Evolutionary conservation across 441 rosid species (phyloP).

Genomic region (Populus hybrid): DNA sequence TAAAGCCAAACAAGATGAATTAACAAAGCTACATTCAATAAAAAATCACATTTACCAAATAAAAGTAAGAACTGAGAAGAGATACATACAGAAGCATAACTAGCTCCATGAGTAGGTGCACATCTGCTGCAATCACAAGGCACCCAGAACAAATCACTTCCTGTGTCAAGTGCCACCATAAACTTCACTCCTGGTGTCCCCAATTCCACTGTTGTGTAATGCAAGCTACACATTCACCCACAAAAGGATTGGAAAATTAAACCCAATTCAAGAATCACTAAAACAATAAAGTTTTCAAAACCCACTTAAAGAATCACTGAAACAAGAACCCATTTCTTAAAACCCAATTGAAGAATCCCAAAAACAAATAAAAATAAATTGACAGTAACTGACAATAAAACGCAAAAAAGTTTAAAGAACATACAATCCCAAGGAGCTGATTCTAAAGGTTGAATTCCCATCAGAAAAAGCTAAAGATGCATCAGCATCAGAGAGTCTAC

Average conservation of each 20-base stretch:
- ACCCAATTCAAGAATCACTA: neutral
- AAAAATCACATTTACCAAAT: neutral
- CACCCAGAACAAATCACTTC: constrained; percentile 91
- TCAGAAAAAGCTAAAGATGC: constrained; percentile 58
- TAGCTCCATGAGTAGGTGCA: constrained; percentile 55
- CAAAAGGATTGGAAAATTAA: neutral
- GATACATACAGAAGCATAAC: constrained; percentile 48
- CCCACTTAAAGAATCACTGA: no score
- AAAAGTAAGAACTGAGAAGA: neutral
- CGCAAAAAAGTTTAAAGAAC: constrained; percentile 1
- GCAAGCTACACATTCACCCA: constrained; percentile 45
- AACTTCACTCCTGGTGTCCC: constrained; percentile 86
- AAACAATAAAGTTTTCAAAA: neutral
- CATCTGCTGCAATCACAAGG: constrained; percentile 82
- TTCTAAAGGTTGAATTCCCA: constrained; percentile 69
- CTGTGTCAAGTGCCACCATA: constrained; percentile 85
- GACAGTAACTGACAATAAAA: constrained; percentile 1
- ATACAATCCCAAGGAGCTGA: constrained; percentile 73
- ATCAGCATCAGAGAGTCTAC: constrained; percentile 40
- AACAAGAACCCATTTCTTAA: no score
- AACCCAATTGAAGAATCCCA: no score
- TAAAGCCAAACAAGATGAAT: neutral
- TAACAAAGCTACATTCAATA: neutral
- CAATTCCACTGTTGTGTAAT: constrained; percentile 77
- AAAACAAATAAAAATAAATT: neutral